Base-by-base conservation (phyloP, 306 rosid species). In the Castanea sativa region DNA sequence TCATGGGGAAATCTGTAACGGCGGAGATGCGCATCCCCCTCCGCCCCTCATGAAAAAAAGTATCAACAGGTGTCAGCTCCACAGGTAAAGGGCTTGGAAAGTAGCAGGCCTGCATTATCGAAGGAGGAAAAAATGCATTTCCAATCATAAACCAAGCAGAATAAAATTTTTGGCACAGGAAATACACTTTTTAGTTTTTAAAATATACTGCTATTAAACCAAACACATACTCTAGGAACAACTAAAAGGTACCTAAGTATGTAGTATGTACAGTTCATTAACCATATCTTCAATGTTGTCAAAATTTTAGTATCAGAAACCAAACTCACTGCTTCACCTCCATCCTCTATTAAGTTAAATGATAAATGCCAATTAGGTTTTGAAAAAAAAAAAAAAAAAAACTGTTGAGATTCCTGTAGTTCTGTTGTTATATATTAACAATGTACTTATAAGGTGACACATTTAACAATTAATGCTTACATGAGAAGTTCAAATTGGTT, bases 71-170 rank as follows among this genome's bases (percentile, higher is more conserved):
- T 77, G 76, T 81, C 69, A 79, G 65, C 79, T 85, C 88, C 15
- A 85, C 83, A 56, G 88, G 83, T 45, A 85, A 82, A 75, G 79
- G 86, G 79, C 64, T 71, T 35, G 84, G 82, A 72, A 85, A 82
- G 79, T 81, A 78, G 69, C 83, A 79, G 13, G 83, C 88, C 88
- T 85, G 83, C 79, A 78, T 18, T 60, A 80, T 63, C 56, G 18
- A 29, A 27, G 59, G 23, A 74, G 55, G n/a, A 38, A 52, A 15
- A 23, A 60, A 25, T 20, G 49, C 75, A 76, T 56, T 78, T 69
- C 35, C 25, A 51, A 18, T 33, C 35, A 55, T 21, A 43, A 27
- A 23, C 53, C 33, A 60, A 38, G 16, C 30, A 29, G n/a, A 73
- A 35, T 33, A 30, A 21, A 73, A 63, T 12, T 2, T 15, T 35